Evolutionary conservation across 2,329 filamentous ascomycete species (phyloP).

Genomic region (Fusarium sp.): DNA sequence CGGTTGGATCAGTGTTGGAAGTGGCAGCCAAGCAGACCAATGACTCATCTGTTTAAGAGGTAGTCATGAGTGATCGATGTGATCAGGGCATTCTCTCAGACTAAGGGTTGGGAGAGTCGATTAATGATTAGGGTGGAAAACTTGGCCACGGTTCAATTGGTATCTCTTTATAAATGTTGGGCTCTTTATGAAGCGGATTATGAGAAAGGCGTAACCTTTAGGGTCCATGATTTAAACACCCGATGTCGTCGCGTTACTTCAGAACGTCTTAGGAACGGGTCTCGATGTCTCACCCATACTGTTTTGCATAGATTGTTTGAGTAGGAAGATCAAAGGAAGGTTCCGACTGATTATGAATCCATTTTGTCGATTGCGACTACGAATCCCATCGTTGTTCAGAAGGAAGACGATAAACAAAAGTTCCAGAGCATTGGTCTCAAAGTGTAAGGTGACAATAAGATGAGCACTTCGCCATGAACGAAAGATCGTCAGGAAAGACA

Average conservation of each 20-base stretch:
- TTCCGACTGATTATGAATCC: neutral
- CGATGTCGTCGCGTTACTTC: no score
- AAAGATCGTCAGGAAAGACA: neutral
- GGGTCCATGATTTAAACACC: neutral
- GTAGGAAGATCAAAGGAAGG: neutral
- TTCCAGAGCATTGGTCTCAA: neutral
- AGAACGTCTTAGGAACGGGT: neutral
- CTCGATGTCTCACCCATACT: neutral
- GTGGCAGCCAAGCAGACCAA: neutral
- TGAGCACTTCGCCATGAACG: neutral
- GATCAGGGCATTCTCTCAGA: neutral
- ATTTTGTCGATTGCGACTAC: neutral
- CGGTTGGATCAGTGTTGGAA: neutral
- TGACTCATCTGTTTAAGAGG: neutral
- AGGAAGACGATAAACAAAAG: constrained; percentile 9
- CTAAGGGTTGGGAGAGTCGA: neutral
- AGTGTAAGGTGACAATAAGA: neutral
- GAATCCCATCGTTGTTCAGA: neutral
- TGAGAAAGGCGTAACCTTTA: no score
- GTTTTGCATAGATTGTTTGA: neutral
- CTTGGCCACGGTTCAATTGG: neutral
- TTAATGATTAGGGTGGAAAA: neutral
- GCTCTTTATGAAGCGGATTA: no score
- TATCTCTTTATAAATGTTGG: neutral
- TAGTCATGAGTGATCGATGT: neutral